Percentiles rank a stretch among this genome's conserved stretches.
Conservation (phyloP, 257 asterid genomes). For the Gentiana straminea region DNA sequence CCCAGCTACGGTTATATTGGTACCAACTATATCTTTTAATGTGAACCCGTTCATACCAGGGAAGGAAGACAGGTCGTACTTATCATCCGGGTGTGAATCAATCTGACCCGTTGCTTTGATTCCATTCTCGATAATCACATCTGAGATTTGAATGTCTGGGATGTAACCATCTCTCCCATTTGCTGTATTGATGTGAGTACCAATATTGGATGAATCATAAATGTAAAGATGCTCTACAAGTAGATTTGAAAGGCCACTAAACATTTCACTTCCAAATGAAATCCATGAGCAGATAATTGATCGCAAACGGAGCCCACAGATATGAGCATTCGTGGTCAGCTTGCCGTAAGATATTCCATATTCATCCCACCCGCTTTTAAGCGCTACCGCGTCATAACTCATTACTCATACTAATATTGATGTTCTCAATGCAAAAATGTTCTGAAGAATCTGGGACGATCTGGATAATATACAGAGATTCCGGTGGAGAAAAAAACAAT, state of each 20-base stretch:
- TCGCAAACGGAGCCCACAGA: conserved; percentile 36
- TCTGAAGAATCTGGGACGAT: conserved; percentile 93
- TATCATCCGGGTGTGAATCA: conserved; percentile 71
- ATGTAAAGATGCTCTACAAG: conserved; percentile 45
- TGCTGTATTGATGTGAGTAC: conserved; percentile 59
- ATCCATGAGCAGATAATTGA: conserved; percentile 61
- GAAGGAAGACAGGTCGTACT: conserved; percentile 53
- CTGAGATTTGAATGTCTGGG: conserved; percentile 31
- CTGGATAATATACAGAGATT: conserved; percentile 75
- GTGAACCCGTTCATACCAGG: conserved; percentile 54
- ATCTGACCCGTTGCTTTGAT: conserved; percentile 71
- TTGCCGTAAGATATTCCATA: conserved; percentile 64
- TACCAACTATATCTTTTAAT: conserved; percentile 46
- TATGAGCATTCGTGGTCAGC: conserved; percentile 55
- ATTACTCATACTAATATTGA: conserved; percentile 79
- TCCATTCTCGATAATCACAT: conserved; percentile 52
- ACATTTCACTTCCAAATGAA: conserved; percentile 94
- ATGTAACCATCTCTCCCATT: conserved; percentile 86
- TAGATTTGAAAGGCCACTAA: conserved; percentile 75
- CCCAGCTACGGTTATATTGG: conserved; percentile 57
- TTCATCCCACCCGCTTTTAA: conserved; percentile 99
- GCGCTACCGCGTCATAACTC: conserved; percentile 68
- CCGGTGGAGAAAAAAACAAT: conserved; percentile 62
- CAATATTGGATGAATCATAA: conserved; percentile 41
- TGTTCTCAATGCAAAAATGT: conserved; percentile 70